Evolutionary conservation across 1,139 yeast genomes (phyloP).

Genomic region (Arxiozyma bovina): DNA sequence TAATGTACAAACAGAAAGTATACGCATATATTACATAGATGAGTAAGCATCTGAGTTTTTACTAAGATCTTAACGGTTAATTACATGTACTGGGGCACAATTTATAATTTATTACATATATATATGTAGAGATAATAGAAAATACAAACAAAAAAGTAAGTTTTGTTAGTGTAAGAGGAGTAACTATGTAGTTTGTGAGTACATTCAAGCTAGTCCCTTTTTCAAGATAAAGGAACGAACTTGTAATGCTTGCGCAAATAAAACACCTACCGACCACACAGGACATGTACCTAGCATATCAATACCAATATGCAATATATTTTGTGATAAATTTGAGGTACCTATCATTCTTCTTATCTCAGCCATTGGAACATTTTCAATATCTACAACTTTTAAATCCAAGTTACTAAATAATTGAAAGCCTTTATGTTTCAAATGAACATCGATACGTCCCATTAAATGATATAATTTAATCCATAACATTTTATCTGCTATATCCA

Average conservation of each 20-base stretch:
- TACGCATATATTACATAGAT: too few species aligned
- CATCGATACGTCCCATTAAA: slow-evolving; percentile 48
- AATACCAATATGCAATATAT: slow-evolving; percentile 57
- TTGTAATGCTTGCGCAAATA: slow-evolving; percentile 68
- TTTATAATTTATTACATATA: too few species aligned
- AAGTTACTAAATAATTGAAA: slow-evolving; percentile 7
- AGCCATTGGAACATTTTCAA: slow-evolving; percentile 26
- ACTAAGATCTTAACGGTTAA: too few species aligned
- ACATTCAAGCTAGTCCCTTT: not conserved
- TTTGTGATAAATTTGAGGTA: slow-evolving; percentile 39
- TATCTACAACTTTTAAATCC: slow-evolving; percentile 16
- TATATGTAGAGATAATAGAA: not conserved
- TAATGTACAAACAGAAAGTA: too few species aligned
- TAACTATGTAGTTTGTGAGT: not conserved
- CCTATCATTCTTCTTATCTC: not conserved
- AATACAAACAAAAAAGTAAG: too few species aligned
- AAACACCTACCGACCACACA: slow-evolving; percentile 70
- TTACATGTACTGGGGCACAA: not conserved
- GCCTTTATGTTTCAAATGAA: slow-evolving; percentile 36
- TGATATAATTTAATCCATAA: slow-evolving; percentile 34
- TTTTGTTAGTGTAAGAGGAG: not conserved
- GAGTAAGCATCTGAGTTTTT: not conserved
- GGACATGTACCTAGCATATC: slow-evolving; percentile 73
- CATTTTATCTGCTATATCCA: slow-evolving; percentile 33
- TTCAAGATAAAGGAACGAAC: slow-evolving; percentile 44